Conservation (phyloP, 1,284 basidiomycete genomes). For the Microbotryum intermedium region DNA sequence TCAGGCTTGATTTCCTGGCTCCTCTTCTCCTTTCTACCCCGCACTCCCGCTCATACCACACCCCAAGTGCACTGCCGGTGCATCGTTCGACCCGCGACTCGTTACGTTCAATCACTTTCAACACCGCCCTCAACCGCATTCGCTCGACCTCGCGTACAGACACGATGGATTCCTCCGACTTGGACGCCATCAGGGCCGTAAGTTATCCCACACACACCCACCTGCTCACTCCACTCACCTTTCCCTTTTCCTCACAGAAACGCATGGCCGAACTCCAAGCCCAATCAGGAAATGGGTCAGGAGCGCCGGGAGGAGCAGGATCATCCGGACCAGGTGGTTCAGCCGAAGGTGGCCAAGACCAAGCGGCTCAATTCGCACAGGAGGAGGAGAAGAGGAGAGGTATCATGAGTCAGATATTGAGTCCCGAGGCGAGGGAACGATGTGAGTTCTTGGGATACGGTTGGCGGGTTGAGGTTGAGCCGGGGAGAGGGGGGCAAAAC, state of each 20-base stretch:
- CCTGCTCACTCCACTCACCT: neutral
- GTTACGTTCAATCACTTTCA: no score
- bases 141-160: no score
- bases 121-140: no score
- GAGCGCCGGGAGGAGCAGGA: constrained; percentile 8
- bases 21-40: no score
- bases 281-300: neutral
- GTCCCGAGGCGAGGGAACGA: constrained; percentile 77
- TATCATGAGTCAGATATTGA: constrained; percentile 79
- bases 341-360: constrained; percentile 33
- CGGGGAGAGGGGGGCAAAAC: neutral
- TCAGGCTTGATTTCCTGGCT: no score
- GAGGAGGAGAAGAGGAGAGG: constrained; percentile 47
- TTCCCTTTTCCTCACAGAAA: constrained; percentile 12
- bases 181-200: constrained; percentile 23
- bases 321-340: constrained; percentile 46
- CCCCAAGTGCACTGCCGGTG: no score
- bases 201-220: neutral
- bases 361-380: constrained; percentile 32
- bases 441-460: constrained; percentile 52
- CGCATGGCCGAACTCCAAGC: constrained; percentile 31
- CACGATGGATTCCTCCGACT: constrained; percentile 18
- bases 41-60: no score
- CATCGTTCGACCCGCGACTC: no score
- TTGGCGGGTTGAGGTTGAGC: constrained; percentile 1